These are phyloP conservation scores for Monosporascus sp. DNA, from an alignment of 2,329 filamentous ascomycete genomes.

Conservation along the genomic window DNA sequence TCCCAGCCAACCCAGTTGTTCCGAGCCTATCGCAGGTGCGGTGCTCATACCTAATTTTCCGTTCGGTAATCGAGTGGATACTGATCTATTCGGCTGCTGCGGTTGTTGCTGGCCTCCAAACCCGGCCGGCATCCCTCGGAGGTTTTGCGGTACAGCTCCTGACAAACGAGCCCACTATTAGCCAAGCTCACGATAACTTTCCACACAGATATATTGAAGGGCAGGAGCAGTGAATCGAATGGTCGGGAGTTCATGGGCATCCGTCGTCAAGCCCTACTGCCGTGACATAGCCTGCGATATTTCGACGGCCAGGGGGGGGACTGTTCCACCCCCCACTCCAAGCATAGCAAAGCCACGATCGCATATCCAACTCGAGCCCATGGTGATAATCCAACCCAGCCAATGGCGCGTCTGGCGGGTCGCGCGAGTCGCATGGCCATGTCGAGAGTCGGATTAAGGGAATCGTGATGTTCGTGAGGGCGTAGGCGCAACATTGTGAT, in stretches of 20 bases:
- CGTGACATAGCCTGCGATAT: background rate
- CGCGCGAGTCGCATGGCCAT: constrained; percentile 7
- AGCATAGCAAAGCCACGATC: background rate
- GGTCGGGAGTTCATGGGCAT: background rate
- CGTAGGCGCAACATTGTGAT: constrained; percentile 14
- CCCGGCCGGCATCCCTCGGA: constrained; percentile 56
- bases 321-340: too few relatives aligned
- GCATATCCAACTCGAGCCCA: constrained; percentile 1
- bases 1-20: constrained; percentile 1
- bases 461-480: constrained; percentile 5
- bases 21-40: constrained; percentile 2
- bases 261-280: background rate
- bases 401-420: constrained; percentile 5
- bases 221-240: background rate
- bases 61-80: constrained; percentile 56
- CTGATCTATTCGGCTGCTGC: constrained; percentile 48
- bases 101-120: constrained; percentile 56
- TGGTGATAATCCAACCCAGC: constrained; percentile 1
- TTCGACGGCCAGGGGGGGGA: too few relatives aligned
- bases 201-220: background rate
- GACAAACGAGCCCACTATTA: constrained; percentile 25
- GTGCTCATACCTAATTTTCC: constrained; percentile 55
- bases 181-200: constrained; percentile 19
- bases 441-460: constrained; percentile 6
- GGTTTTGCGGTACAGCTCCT: constrained; percentile 57